Evolutionary conservation across 78 protist genomes (phyloP).

Genomic region (slime mould (Dictyostelium discoideum)): dicty_2.7 NC_007088.5:6435501-6436000

Average conservation of each 20-base stretch:
- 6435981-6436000: constrained; percentile 98
- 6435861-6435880: constrained; percentile 97
- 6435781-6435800: constrained; percentile 86
- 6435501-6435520: too few relatives aligned
- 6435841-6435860: constrained; percentile 99
- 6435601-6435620: background rate
- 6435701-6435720: background rate
- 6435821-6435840: constrained; percentile 97
- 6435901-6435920: constrained; percentile 94
- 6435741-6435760: constrained; percentile 93
- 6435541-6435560: too few relatives aligned
- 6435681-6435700: background rate
- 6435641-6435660: background rate
- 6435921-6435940: constrained; percentile 80
- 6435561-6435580: background rate
- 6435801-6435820: constrained; percentile 94
- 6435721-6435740: constrained; percentile 81
- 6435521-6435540: too few relatives aligned
- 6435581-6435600: background rate
- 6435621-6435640: background rate
- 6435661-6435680: background rate
- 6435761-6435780: constrained; percentile 96
- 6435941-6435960: constrained; percentile 96
- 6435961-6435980: constrained; percentile 98
- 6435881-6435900: constrained; percentile 98